phyloP scores from a whole-genome alignment of 768 basidiomycete species.

The Mycena crocata region DNA sequence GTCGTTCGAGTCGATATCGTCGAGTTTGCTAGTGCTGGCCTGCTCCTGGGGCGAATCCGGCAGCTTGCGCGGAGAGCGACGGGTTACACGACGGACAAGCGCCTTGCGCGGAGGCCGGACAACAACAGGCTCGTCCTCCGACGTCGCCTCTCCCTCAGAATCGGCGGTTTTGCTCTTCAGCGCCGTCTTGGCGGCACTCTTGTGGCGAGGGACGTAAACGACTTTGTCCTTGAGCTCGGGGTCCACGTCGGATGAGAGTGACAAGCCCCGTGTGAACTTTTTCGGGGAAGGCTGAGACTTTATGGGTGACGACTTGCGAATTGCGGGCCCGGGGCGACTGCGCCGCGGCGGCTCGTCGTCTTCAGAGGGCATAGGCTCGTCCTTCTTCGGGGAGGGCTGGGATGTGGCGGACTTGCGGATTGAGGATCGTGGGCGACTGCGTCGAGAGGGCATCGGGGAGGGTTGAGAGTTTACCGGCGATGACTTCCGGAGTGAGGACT shows the following conservation, averaged over 20 bases:
- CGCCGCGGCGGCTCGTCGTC: conserved; percentile 2
- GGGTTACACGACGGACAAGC: conserved; percentile 21
- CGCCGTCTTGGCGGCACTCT: not conserved
- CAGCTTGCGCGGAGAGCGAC: conserved; percentile 13
- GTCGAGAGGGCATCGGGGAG: too few relatives aligned
- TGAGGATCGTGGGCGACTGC: too few relatives aligned
- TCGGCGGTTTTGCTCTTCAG: not conserved
- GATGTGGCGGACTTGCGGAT: too few relatives aligned
- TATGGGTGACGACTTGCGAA: conserved; percentile 8
- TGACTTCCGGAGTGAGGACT: too few relatives aligned
- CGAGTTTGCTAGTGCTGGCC: not conserved
- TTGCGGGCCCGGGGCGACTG: not conserved
- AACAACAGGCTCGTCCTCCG: not conserved
- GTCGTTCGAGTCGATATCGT: conserved; percentile 14
- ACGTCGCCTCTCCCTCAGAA: conserved; percentile 3
- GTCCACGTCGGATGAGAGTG: conserved; percentile 15
- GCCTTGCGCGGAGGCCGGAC: not conserved
- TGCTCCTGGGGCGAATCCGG: not conserved
- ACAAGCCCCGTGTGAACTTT: conserved; percentile 4
- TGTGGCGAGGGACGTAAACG: conserved; percentile 2
- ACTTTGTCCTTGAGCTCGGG: conserved; percentile 18
- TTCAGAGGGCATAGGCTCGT: not conserved
- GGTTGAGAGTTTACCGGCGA: too few relatives aligned
- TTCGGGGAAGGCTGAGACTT: conserved; percentile 7
- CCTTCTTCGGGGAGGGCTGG: too few relatives aligned